Conservation (phyloP, 176 grass and related monocot genomes). For the Carex kokanica region DNA sequence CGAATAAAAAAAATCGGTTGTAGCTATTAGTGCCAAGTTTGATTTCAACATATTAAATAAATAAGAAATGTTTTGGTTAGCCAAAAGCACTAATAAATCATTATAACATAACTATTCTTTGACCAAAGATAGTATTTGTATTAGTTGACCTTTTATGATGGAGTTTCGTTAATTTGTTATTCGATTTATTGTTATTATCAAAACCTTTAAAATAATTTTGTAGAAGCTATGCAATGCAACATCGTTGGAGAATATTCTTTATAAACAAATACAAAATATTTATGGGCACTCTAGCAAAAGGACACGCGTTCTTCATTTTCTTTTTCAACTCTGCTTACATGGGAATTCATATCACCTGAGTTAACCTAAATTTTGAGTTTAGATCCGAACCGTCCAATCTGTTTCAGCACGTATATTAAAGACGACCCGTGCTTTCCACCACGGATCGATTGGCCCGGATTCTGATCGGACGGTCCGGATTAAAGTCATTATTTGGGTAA, state of each 20-base stretch:
- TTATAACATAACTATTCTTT: not conserved
- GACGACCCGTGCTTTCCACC: too few species aligned
- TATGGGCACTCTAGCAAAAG: not conserved
- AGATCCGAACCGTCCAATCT: too few species aligned
- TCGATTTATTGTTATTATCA: not conserved
- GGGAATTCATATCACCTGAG: not conserved
- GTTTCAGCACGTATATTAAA: too few species aligned
- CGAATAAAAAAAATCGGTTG: too few species aligned
- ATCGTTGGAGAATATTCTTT: not conserved
- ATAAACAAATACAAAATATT: not conserved
- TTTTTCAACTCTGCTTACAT: not conserved
- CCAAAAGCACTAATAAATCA: not conserved
- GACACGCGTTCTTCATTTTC: not conserved
- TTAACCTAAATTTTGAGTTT: too few species aligned
- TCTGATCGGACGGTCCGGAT: too few species aligned
- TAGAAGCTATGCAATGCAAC: slow-evolving; percentile 1
- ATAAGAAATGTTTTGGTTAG: not conserved
- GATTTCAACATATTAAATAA: not conserved
- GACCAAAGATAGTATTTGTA: not conserved
- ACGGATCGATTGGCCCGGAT: too few species aligned
- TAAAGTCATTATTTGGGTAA: too few species aligned
- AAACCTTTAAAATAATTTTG: not conserved
- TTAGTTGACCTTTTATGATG: not conserved
- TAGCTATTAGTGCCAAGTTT: not conserved
- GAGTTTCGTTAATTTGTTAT: not conserved